Evolutionary conservation across 345 rosid genomes (phyloP), one percentile per base, ranked within the genome.

Genomic region (Salix brachista): DNA sequence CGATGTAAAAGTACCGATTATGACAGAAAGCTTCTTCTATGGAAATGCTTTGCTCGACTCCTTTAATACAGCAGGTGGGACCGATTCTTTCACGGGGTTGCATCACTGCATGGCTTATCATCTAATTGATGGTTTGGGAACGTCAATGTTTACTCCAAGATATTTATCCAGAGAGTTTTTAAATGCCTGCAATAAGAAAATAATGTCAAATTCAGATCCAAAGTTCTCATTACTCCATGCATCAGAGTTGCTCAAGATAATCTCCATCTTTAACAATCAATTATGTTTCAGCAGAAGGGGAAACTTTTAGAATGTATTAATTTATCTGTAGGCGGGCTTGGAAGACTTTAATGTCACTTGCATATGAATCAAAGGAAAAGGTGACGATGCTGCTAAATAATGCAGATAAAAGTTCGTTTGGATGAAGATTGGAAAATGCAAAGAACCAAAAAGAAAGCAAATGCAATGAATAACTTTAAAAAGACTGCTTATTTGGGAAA

Each of bases 141-240:
- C 50, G 79, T 82, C 74, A 64, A 69, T 79, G 75, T 77, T 85
- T 73, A 87, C 91, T 62, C 92, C 97, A 84, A 89, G 39, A 62
- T 85, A 88, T 72, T 90, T 90, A 70, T 88, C 90, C 79, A 89
- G 48, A 37, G 90, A 92, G 80, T 81, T 90, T 83, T 88, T 78
- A 85, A 90, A 88, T 67, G 84, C 94, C 98, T 91, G 92, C 81
- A 83, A 74, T 71, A 30, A 73, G 16, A 64, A 76, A 74, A 76
- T 50, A 32, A 23, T 23, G 26, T 69, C 25, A 67, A 65, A 77
- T 28, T 36, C 26, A 37, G 28, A 69, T 23, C 61, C 66, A 34
- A 37, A 36, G 4, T 46, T 26, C 64, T 30, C 68, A 21, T 17
- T 39, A 44, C 54, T 41, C 26, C 60, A 25, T 76, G 73, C 37